Conservation (phyloP, 75 land plant genomes). For the Ceratopteris richardii region DNA sequence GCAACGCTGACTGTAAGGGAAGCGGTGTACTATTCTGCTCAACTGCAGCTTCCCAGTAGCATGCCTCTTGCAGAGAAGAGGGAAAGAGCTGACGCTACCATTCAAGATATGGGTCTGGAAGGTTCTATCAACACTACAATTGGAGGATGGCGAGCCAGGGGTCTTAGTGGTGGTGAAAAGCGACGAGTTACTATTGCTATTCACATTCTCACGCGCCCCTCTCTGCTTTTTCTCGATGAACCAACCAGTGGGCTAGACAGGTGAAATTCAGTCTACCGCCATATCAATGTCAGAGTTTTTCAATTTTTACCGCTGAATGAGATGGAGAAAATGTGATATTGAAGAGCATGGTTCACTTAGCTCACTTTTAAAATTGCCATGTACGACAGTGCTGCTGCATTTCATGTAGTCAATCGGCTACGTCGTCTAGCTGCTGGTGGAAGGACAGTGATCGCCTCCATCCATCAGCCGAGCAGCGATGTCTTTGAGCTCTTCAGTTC, state of each 20-base stretch:
- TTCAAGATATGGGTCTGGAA: constrained; percentile 56
- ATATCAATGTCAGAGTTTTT: too few relatives aligned
- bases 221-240: constrained; percentile 58
- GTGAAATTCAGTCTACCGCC: too few relatives aligned
- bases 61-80: constrained; percentile 37
- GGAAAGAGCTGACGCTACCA: constrained; percentile 32
- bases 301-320: not conserved
- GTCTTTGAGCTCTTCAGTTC: constrained; percentile 69
- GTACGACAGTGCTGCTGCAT: constrained; percentile 50
- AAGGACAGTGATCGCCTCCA: constrained; percentile 46
- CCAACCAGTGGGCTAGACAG: constrained; percentile 67
- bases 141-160: constrained; percentile 43
- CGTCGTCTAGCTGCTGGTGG: constrained; percentile 21
- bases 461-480: constrained; percentile 81
- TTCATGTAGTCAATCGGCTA: constrained; percentile 42
- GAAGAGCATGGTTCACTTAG: too few relatives aligned
- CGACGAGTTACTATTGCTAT: constrained; percentile 57
- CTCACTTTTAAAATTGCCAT: not conserved
- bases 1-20: constrained; percentile 54
- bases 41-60: constrained; percentile 43
- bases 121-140: constrained; percentile 34
- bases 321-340: too few relatives aligned
- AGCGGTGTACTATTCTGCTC: constrained; percentile 55
- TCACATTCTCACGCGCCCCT: constrained; percentile 46
- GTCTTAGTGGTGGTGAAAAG: constrained; percentile 69